phyloP scores from a whole-genome alignment of 129 eudicot species.

The Logfia minima region DNA sequence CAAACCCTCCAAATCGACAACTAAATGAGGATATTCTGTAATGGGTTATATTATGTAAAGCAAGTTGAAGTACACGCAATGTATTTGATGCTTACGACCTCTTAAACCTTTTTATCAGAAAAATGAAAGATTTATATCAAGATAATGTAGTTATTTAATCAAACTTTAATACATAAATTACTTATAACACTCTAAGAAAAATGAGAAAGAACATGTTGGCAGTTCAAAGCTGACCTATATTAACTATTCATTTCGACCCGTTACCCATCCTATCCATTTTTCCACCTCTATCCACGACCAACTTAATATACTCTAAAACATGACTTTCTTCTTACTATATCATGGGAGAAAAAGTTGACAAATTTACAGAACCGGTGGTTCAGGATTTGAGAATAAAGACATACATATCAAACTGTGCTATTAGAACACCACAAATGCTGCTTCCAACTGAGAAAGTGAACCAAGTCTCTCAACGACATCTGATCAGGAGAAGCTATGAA shows the following conservation, averaged over 20 bases:
- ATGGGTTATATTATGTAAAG: too few relatives aligned
- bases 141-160: background rate
- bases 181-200: background rate
- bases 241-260: background rate
- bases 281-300: background rate
- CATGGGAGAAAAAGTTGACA: background rate
- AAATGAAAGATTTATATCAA: background rate
- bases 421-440: constrained; percentile 7
- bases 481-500: background rate
- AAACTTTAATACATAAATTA: background rate
- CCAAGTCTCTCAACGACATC: background rate
- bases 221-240: background rate
- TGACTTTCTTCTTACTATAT: constrained; percentile 23
- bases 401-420: constrained; percentile 21
- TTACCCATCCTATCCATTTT: background rate
- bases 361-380: constrained; percentile 8
- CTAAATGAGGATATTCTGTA: background rate
- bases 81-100: background rate
- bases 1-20: background rate
- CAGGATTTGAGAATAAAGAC: constrained; percentile 5
- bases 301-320: constrained; percentile 11
- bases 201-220: background rate
- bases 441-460: constrained; percentile 10
- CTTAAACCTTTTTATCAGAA: background rate
- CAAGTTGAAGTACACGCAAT: too few relatives aligned